Conservation (phyloP, 78 protist genomes). For the Pigoraptor vietnamica region DNA sequence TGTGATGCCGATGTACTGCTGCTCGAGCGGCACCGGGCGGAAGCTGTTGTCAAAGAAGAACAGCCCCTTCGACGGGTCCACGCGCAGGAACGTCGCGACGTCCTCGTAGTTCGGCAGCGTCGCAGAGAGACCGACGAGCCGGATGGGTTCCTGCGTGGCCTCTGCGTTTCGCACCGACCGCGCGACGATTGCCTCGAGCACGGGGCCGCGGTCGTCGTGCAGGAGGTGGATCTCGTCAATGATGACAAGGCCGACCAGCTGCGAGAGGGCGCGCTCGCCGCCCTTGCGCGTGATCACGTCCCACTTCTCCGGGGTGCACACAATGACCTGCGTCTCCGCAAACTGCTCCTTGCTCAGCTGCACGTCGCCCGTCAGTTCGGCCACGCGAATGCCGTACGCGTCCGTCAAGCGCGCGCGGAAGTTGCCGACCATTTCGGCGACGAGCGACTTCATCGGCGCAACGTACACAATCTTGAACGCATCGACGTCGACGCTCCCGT, state of each 20-base stretch:
- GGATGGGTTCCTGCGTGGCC: slow-evolving; percentile 43
- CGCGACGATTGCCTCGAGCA: slow-evolving; percentile 93
- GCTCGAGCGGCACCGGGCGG: slow-evolving; percentile 97
- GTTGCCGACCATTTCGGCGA: slow-evolving; percentile 85
- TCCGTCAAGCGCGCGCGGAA: slow-evolving; percentile 69
- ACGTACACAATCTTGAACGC: slow-evolving; percentile 89
- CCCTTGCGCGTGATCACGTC: slow-evolving; percentile 97
- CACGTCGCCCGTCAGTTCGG: slow-evolving; percentile 97
- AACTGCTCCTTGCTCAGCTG: slow-evolving; percentile 80
- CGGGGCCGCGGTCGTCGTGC: slow-evolving; percentile 98
- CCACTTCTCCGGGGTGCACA: slow-evolving; percentile 99
- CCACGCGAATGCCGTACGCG: slow-evolving; percentile 64
- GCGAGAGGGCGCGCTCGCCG: slow-evolving; percentile 86
- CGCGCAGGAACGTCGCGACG: slow-evolving; percentile 94
- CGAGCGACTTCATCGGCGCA: slow-evolving; percentile 99
- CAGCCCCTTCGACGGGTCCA: slow-evolving; percentile 67
- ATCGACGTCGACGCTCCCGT: slow-evolving; percentile 53
- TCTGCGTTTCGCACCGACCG: slow-evolving; percentile 73
- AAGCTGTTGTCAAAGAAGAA: slow-evolving; percentile 85
- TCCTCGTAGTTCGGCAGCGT: slow-evolving; percentile 99
- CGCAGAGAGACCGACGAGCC: slow-evolving; percentile 98
- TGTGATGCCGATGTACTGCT: slow-evolving; percentile 90
- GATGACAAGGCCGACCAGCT: slow-evolving; percentile 78
- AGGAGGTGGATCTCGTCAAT: slow-evolving; percentile 97
- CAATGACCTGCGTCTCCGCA: slow-evolving; percentile 87